Evolutionary conservation across 331 rosid species (phyloP).

Genomic region (Spiraea crenata): DNA sequence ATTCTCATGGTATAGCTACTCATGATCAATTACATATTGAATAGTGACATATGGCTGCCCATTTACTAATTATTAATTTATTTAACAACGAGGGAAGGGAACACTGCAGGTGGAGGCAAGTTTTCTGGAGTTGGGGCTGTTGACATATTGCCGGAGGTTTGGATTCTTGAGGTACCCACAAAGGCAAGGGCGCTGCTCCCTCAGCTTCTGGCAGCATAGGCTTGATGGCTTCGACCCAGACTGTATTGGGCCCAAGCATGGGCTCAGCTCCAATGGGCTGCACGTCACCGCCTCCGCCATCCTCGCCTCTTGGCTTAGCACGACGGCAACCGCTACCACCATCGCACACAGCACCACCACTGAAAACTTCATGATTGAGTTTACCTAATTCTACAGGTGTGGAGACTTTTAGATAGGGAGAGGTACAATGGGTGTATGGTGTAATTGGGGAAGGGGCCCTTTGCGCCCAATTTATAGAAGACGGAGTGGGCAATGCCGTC

Average conservation of each 20-base stretch:
- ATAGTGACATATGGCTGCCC: no score
- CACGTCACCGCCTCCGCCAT: constrained; percentile 54
- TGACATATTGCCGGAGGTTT: constrained; percentile 30
- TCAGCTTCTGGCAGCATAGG: constrained; percentile 55
- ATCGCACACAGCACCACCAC: constrained; percentile 5
- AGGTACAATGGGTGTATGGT: not conserved
- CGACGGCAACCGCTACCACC: constrained; percentile 24
- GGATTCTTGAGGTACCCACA: constrained; percentile 71
- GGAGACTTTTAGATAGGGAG: not conserved
- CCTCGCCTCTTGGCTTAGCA: constrained; percentile 13
- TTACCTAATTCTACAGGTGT: not conserved
- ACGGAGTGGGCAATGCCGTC: not conserved
- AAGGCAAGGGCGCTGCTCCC: constrained; percentile 58
- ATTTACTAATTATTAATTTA: no score
- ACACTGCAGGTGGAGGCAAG: constrained; percentile 45
- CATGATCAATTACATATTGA: no score
- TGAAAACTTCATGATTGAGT: constrained; percentile 25
- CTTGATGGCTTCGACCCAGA: constrained; percentile 19
- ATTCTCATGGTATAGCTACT: no score
- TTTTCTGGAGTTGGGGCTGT: constrained; percentile 43
- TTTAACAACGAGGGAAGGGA: constrained; percentile 44
- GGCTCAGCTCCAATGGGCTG: constrained; percentile 19
- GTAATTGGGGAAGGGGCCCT: not conserved
- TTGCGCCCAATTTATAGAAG: not conserved
- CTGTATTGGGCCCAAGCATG: constrained; percentile 48